Base-by-base conservation (phyloP, 768 basidiomycete genomes). In the Mycena rosella region DNA sequence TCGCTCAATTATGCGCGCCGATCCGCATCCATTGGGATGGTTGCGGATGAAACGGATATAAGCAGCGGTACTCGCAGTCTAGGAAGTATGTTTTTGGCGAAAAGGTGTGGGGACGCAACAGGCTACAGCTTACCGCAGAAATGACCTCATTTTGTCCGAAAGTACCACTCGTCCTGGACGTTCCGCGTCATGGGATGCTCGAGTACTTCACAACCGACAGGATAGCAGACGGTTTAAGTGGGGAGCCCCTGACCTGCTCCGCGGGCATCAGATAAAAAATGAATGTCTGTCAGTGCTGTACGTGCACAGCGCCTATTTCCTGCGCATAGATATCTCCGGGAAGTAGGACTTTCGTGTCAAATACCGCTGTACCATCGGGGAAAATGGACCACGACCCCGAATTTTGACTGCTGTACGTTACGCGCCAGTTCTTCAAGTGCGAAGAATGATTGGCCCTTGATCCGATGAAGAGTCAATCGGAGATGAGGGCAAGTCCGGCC, bases 21-120 rank as follows among this genome's bases (percentile, higher is more conserved):
- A 65, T 65, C 64, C 30, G 32, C 24, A n/a, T n/a, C 49, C 40
- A 60, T 60, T 26, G 38, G 48, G 59, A 51, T 57, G 20, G 42
- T n/a, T 44, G 32, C 34, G 20, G 55, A 62, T 52, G 11, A 54
- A 54, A 44, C 44, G 56, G 49, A 65, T 27, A 32, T 57, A 53
- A 53, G 29, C n/a, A 65, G 38, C 34, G 32, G 18, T 26, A 1
- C n/a, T 2, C 6, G 42, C 42, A 11, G 42, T 44, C 18, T 34
- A 48, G 53, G 45, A 30, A 36, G 36, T 15, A 45, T 44, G 26
- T 24, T 32, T 15, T 51, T 36, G 27, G 49, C 5, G 5, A 36
- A 53, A 40, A 42, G 47, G 55, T 57, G 54, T 52, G 20, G 15
- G 36, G 17, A 24, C 24, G 15, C 18, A 44, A 44, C 42, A 38